Evolutionary conservation across 1,284 basidiomycete species (phyloP).

Genomic region (Papiliotrema fonsecae): DNA sequence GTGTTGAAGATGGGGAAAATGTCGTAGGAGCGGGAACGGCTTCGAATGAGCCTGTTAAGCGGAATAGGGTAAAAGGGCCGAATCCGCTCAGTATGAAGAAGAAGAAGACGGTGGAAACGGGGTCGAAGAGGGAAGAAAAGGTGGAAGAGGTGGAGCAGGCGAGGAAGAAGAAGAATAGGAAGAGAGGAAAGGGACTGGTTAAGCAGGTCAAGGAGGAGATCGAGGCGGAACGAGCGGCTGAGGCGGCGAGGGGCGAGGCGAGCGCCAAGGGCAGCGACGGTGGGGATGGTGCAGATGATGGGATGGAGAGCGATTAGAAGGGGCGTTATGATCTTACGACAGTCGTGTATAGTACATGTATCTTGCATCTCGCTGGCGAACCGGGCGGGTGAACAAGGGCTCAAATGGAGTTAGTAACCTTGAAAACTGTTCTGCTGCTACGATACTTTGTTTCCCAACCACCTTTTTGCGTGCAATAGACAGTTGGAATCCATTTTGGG

Average conservation of each 20-base stretch:
- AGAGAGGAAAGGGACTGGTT: constrained; percentile 36
- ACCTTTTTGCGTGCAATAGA: too few species aligned
- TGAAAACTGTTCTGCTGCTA: too few species aligned
- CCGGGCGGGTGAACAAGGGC: too few species aligned
- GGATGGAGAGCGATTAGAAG: too few species aligned
- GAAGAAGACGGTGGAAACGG: constrained; percentile 54
- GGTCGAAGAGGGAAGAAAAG: constrained; percentile 16
- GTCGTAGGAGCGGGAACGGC: constrained; percentile 58
- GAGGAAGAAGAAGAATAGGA: constrained; percentile 36
- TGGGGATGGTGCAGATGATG: too few species aligned
- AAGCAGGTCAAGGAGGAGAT: constrained; percentile 35
- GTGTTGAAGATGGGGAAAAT: constrained; percentile 37
- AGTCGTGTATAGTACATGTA: too few species aligned
- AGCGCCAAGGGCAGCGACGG: neutral
- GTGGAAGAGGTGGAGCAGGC: constrained; percentile 13
- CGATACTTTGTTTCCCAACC: too few species aligned
- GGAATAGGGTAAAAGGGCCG: constrained; percentile 72
- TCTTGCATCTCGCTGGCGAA: too few species aligned
- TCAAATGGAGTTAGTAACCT: too few species aligned
- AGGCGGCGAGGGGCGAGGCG: constrained; percentile 7
- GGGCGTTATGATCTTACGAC: too few species aligned
- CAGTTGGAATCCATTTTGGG: too few species aligned
- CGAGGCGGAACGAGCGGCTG: constrained; percentile 11
- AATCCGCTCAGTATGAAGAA: constrained; percentile 93
- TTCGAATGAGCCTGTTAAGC: constrained; percentile 54